phyloP scores from a whole-genome alignment of 169 alveolate species.

The Plasmodium gonderi region DNA sequence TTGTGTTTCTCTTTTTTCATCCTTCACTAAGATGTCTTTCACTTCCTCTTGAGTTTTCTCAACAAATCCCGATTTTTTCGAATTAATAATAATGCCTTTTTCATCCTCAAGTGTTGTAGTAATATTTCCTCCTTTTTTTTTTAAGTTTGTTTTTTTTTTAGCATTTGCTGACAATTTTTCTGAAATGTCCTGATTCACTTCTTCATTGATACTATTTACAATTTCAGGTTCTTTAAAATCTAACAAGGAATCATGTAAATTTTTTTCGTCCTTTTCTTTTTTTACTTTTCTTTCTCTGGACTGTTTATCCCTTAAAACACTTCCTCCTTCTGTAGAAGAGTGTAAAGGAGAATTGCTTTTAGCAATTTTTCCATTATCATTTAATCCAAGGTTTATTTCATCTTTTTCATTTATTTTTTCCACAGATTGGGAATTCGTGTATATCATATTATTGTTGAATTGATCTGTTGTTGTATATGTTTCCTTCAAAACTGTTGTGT shows the following conservation, averaged over 20 bases:
- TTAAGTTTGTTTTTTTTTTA: slow-evolving; percentile 10
- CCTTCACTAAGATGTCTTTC: background rate
- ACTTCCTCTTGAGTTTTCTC: background rate
- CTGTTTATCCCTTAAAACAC: background rate
- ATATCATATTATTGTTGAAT: background rate
- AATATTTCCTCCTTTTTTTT: slow-evolving; percentile 1
- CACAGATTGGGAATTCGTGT: background rate
- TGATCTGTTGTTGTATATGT: background rate
- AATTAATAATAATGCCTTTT: background rate
- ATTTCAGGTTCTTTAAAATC: background rate
- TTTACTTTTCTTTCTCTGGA: slow-evolving; percentile 6
- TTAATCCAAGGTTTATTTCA: background rate
- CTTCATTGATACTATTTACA: background rate
- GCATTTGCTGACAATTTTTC: background rate
- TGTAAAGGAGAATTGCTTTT: background rate
- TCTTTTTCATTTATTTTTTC: background rate
- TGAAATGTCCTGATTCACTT: background rate
- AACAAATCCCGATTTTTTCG: background rate
- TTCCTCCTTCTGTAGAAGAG: background rate
- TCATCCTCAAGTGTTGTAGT: background rate
- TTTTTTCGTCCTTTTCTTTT: slow-evolving; percentile 16
- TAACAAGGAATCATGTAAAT: background rate
- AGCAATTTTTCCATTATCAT: background rate
- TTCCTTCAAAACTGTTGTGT: background rate
- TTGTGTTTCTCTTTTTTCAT: background rate